These are phyloP conservation scores for Pythium folliculosum DNA, from an alignment of 352 stramenopile species.

Conservation along the genomic window DNA sequence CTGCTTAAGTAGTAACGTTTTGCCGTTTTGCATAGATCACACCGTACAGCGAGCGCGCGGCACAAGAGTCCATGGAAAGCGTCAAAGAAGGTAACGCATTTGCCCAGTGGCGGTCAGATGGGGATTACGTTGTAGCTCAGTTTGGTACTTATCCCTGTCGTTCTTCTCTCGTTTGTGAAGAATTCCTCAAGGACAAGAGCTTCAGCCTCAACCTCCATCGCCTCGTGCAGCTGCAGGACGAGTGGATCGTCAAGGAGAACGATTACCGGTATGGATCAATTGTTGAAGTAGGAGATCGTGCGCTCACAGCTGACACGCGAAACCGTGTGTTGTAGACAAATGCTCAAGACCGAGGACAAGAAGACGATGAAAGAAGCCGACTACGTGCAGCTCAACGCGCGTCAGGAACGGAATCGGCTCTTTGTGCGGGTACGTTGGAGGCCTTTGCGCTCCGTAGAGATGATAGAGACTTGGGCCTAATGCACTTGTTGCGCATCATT, in stretches of 20 bases:
- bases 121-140: neutral
- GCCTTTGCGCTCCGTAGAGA: neutral
- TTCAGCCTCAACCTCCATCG: conserved; percentile 53
- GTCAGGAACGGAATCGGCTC: conserved; percentile 84
- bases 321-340: conserved; percentile 47
- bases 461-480: neutral
- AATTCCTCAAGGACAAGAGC: conserved; percentile 57
- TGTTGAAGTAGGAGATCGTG: too few species aligned
- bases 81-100: conserved; percentile 56
- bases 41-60: conserved; percentile 37
- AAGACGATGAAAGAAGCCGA: conserved; percentile 81
- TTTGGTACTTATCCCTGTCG: neutral
- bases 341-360: conserved; percentile 90
- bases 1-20: too few species aligned
- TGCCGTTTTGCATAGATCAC: conserved; percentile 29
- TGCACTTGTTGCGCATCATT: neutral
- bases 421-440: conserved; percentile 64
- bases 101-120: neutral
- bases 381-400: conserved; percentile 68
- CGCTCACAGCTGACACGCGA: too few species aligned
- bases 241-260: conserved; percentile 86
- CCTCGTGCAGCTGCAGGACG: conserved; percentile 59
- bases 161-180: conserved; percentile 20
- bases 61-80: conserved; percentile 40
- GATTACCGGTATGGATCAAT: conserved; percentile 55